Base-by-base conservation (phyloP, 495 filamentous ascomycete species). In the Hypoxylon lienhwacheense region DNA sequence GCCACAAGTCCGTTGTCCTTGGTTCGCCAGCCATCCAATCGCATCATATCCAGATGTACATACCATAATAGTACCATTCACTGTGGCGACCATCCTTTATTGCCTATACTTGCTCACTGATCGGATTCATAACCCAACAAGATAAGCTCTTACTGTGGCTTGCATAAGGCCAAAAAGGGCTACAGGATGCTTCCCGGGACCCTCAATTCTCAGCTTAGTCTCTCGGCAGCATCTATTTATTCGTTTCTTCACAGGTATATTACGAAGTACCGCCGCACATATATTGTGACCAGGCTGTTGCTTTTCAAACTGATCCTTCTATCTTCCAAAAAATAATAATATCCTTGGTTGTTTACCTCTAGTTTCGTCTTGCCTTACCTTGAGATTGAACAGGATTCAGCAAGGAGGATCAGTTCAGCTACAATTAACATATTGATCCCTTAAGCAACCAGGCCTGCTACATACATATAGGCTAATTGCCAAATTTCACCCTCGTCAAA, bases 191-290 rank as follows among this genome's bases (percentile, higher is more conserved):
- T 11, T 31, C 26, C 45, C 12, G n/a, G n/a, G n/a, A n/a, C n/a
- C n/a, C n/a, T n/a, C n/a, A n/a, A n/a, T n/a, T n/a, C n/a, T n/a
- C n/a, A n/a, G n/a, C n/a, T n/a, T n/a, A n/a, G n/a, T n/a, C n/a
- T n/a, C 47, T 37, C 55, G 53, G 52, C n/a, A 37, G 52, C 48
- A 56, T 56, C 58, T 52, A 53, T 61, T 34, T 36, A 7, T 31
- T 19, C n/a, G 6, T 21, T 41, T 26, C 12, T 15, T 41, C 32
- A 46, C 48, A 39, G 24, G 28, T 56, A 55, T 55, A 55, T 55
- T 46, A 54, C 34, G 33, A 32, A 51, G 41, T 51, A 41, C 43
- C 29, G 32, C 47, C 35, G 21, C 42, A 48, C 47, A 24, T 33
- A 29, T 52, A 34, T 31, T 25, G 3, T 43, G 12, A 35, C 7